Evolutionary conservation across 148 eudicot genomes (phyloP).

Genomic region (Diospyros kaki): DNA sequence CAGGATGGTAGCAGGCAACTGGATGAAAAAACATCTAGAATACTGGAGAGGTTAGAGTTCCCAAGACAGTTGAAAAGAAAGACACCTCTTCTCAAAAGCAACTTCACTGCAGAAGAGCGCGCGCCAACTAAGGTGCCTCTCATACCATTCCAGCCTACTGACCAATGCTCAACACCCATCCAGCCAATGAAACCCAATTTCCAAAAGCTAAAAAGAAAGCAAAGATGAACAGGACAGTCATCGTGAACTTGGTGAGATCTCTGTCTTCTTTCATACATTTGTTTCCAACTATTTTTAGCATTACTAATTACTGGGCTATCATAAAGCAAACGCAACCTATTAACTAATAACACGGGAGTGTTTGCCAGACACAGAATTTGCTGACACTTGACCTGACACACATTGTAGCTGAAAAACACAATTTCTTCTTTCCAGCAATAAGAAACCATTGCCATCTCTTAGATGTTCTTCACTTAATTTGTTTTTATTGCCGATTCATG

Average conservation of each 20-base stretch:
- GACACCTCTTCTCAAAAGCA: slow-evolving; percentile 32
- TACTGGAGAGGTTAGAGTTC: slow-evolving; percentile 50
- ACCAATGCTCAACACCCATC: slow-evolving; percentile 31
- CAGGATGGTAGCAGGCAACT: slow-evolving; percentile 25
- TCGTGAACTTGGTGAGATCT: not conserved
- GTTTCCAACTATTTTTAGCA: no score
- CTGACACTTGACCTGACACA: no score
- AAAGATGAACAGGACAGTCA: slow-evolving; percentile 7
- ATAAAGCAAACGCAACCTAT: no score
- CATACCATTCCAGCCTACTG: slow-evolving; percentile 30
- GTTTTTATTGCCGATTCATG: no score
- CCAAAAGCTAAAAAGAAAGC: slow-evolving; percentile 59
- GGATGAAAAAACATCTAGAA: slow-evolving; percentile 48
- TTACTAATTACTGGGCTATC: no score
- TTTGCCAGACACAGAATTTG: no score
- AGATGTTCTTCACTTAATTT: no score
- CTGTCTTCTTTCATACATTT: not conserved
- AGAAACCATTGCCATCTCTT: no score
- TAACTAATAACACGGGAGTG: no score
- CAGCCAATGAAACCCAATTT: slow-evolving; percentile 72
- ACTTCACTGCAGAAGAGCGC: slow-evolving; percentile 20
- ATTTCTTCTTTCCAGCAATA: no score
- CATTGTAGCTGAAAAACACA: no score
- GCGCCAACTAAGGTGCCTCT: slow-evolving; percentile 34
- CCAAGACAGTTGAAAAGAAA: slow-evolving; percentile 52